Evolutionary conservation across 768 basidiomycete genomes (phyloP).

Genomic region (Mycena galericulata): DNA sequence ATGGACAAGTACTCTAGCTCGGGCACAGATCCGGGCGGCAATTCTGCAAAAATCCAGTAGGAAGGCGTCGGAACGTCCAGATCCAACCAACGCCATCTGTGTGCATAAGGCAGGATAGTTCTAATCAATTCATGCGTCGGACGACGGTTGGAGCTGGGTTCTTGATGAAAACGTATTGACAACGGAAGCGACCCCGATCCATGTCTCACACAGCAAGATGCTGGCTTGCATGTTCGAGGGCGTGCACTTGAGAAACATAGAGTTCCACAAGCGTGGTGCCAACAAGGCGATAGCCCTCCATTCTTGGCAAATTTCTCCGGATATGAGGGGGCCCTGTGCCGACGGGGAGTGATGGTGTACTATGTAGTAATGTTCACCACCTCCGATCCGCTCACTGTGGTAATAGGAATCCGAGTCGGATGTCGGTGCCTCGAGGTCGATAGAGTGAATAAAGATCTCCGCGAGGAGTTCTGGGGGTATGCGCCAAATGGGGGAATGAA

Average conservation of each 20-base stretch:
- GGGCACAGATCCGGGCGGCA: neutral
- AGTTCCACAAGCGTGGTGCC: neutral
- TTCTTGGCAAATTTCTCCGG: neutral
- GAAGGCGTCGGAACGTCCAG: neutral
- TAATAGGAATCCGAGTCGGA: neutral
- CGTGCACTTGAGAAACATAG: neutral
- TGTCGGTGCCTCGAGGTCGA: neutral
- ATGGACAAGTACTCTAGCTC: neutral
- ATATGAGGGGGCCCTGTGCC: neutral
- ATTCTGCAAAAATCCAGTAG: neutral
- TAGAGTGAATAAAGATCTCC: neutral
- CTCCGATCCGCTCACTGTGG: neutral
- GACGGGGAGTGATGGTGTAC: neutral
- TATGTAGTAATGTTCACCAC: neutral
- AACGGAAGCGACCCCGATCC: slow-evolving; percentile 6
- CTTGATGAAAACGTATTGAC: neutral
- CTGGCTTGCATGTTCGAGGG: neutral
- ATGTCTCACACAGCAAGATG: neutral
- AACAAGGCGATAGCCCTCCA: slow-evolving; percentile 4
- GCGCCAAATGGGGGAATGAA: slow-evolving; percentile 8
- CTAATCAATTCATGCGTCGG: neutral
- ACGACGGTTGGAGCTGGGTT: too few species aligned
- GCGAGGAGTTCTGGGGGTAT: neutral
- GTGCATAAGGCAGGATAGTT: neutral
- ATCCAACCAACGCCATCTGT: neutral